Evolutionary conservation across 305 asterid genomes (phyloP).

Genomic region (Fraxinus sp.): DNA sequence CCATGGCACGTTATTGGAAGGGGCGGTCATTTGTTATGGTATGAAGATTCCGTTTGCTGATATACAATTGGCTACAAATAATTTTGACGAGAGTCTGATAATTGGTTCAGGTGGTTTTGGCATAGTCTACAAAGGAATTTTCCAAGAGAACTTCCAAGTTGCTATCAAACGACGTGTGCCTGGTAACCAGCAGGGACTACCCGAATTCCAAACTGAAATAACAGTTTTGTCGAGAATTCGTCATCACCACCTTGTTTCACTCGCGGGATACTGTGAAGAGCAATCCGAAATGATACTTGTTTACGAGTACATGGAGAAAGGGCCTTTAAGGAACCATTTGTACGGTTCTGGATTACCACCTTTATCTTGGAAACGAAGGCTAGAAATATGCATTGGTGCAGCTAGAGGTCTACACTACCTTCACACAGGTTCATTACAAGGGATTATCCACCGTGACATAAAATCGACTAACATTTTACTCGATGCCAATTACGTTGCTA

Average conservation of each 20-base stretch:
- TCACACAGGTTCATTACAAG: slow-evolving; percentile 87
- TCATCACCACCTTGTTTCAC: slow-evolving; percentile 85
- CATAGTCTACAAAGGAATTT: slow-evolving; percentile 61
- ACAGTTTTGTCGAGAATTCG: slow-evolving; percentile 76
- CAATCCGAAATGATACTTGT: slow-evolving; percentile 91
- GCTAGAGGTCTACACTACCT: slow-evolving; percentile 92
- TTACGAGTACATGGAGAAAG: slow-evolving; percentile 83
- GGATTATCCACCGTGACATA: slow-evolving; percentile 86
- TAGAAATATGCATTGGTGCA: slow-evolving; percentile 91
- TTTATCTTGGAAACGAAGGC: slow-evolving; percentile 80
- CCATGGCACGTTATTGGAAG: slow-evolving; percentile 45
- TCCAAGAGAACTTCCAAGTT: slow-evolving; percentile 59
- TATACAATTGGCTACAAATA: slow-evolving; percentile 60
- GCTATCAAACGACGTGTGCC: slow-evolving; percentile 83
- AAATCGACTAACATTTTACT: slow-evolving; percentile 83
- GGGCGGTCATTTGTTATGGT: slow-evolving; percentile 44
- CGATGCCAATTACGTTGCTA: slow-evolving; percentile 64
- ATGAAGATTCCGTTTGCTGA: slow-evolving; percentile 68
- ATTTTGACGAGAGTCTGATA: slow-evolving; percentile 63
- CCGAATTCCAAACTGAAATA: slow-evolving; percentile 83
- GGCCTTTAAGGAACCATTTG: slow-evolving; percentile 64
- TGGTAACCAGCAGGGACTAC: slow-evolving; percentile 84
- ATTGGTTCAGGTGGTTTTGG: slow-evolving; percentile 93
- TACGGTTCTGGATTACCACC: slow-evolving; percentile 57
- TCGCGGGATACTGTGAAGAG: slow-evolving; percentile 84